Evolutionary conservation across 1,139 yeast genomes (phyloP), one percentile per base, ranked within the genome.

Genomic region (Geotrichum europaeum): DNA sequence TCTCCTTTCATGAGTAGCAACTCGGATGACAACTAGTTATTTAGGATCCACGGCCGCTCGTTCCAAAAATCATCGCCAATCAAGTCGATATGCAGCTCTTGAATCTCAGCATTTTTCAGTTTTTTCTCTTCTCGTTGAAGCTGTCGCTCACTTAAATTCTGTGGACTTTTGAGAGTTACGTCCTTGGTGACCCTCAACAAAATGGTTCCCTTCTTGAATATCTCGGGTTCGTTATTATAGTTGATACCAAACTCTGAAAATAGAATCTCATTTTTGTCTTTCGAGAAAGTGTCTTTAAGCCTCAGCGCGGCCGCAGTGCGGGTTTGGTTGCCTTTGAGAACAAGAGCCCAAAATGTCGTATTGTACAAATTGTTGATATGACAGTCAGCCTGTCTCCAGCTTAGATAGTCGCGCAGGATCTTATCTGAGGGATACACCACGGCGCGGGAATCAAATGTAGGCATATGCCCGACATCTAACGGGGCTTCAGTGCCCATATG

Each of bases 351-450:
- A 71, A 94, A 95, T 0, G 91, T 78, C 0, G 99, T 95, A 70
- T 94, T 94, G 77, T 92, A 95, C 64, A 95, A 75, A 71, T 94
- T 94, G 72, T 94, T 94, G 61, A 94, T 94, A 74, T 94, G 99
- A 61, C 99, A 94, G 71, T 94, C 99, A 0, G 87, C 99, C 71
- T 90, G 98, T 67, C 99, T 79, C 99, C 99, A 95, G 60, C 88
- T 77, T 65, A 95, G 82, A 70, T 95, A 95, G 72, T 94, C 98
- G 59, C 89, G 78, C 1, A 92, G 79, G 1, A 79, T 76, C 10
- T 76, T 69, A 32, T 76, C 67, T 60, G 81, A 83, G 0, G 99
- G 99, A 68, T 94, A 94, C 1, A 84, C 76, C 13, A 94, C 96
- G 0, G 96, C 96, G 54, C 99, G 77, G 0, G 96, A 91, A 74